A percentile compares a stretch with the other conserved stretches of the same genome.
These are phyloP conservation scores for Podospora anserina DNA, from an alignment of 495 filamentous ascomycete genomes.

Conservation along the genomic window DNA sequence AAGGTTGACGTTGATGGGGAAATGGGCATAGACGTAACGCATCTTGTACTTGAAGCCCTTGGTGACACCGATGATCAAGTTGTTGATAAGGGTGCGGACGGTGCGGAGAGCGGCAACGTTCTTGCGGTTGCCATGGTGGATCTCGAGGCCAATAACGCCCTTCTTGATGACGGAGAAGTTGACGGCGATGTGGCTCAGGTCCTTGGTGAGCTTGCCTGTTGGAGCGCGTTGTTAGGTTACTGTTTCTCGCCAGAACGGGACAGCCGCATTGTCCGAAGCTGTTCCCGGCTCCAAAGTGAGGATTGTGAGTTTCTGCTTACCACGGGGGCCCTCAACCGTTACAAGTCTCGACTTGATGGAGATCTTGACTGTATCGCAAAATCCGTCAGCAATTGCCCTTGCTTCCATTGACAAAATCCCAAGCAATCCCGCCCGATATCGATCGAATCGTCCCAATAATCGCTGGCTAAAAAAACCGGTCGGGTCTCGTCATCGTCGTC, in stretches of 20 bases:
- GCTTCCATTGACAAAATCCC: constrained; percentile 12
- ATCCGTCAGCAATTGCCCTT: constrained; percentile 38
- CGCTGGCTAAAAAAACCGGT: neutral
- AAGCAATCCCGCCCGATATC: neutral
- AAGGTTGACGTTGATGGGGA: constrained; percentile 99
- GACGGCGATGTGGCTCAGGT: constrained; percentile 92
- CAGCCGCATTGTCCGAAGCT: neutral
- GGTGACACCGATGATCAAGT: constrained; percentile 96
- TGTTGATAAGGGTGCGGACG: constrained; percentile 95
- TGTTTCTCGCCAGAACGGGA: neutral
- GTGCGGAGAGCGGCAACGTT: constrained; percentile 96
- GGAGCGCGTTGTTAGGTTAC: constrained; percentile 8
- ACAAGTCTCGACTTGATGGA: constrained; percentile 92
- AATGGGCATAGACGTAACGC: constrained; percentile 99
- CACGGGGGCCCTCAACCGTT: constrained; percentile 93
- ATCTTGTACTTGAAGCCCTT: constrained; percentile 99
- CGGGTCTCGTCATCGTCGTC: constrained; percentile 6
- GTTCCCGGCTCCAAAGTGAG: neutral
- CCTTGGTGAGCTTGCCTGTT: constrained; percentile 87
- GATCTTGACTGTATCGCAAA: constrained; percentile 73
- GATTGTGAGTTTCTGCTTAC: constrained; percentile 39
- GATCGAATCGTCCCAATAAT: neutral
- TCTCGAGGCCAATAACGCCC: constrained; percentile 85
- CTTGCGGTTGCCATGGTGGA: constrained; percentile 97
- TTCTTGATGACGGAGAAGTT: constrained; percentile 83